Evolutionary conservation across 2,329 filamentous ascomycete genomes (phyloP).

Genomic region (Hypoxylon sp.): DNA sequence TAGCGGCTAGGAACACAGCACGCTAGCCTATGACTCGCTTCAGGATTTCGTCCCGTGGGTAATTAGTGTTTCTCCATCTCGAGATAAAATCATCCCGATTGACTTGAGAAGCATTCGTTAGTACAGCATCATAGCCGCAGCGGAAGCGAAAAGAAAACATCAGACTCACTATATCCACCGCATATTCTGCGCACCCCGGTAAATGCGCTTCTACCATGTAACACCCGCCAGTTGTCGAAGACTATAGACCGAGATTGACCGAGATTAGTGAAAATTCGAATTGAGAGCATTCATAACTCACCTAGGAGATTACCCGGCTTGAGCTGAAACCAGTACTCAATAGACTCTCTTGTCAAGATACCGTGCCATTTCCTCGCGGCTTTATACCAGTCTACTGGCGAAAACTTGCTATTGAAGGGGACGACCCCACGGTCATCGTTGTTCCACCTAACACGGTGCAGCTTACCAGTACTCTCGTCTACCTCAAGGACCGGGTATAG

Average conservation of each 20-base stretch:
- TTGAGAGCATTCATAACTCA: constrained; percentile 61
- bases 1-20: constrained; percentile 19
- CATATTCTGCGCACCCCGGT: constrained; percentile 89
- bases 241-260: constrained; percentile 63
- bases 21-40: constrained; percentile 52
- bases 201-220: constrained; percentile 89
- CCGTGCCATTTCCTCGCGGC: constrained; percentile 82
- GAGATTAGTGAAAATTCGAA: constrained; percentile 37
- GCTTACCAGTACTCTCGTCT: constrained; percentile 56
- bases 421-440: constrained; percentile 86
- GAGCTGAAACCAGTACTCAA: constrained; percentile 86
- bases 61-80: constrained; percentile 80
- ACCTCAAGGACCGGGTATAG: constrained; percentile 81
- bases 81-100: constrained; percentile 87
- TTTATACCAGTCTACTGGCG: constrained; percentile 78
- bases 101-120: constrained; percentile 63
- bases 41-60: constrained; percentile 63
- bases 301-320: constrained; percentile 82
- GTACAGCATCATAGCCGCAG: constrained; percentile 27
- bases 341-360: constrained; percentile 74
- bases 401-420: constrained; percentile 64
- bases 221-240: constrained; percentile 95
- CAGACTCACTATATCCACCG: constrained; percentile 85
- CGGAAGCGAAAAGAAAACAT: constrained; percentile 11
- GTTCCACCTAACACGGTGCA: constrained; percentile 87